These are phyloP conservation scores for Brassica juncea DNA, from an alignment of 345 rosid species.

Conservation along the genomic window DNA sequence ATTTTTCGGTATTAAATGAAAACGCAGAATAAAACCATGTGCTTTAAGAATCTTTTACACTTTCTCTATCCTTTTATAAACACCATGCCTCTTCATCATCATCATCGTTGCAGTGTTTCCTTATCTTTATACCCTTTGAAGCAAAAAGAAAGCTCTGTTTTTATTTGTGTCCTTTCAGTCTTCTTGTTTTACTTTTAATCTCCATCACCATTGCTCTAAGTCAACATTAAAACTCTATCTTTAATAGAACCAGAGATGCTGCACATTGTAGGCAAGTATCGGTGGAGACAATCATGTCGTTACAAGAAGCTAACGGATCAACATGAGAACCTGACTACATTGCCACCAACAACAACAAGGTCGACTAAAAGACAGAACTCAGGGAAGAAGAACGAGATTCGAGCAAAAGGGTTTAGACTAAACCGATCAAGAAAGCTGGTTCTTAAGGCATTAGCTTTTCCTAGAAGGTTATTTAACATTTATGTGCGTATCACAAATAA, in stretches of 20 bases:
- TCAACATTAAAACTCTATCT: not conserved
- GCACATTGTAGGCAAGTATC: constrained; percentile 27
- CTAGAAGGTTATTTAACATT: constrained; percentile 46
- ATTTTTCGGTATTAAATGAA: constrained; percentile 14
- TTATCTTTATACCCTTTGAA: constrained; percentile 18
- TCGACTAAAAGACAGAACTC: constrained; percentile 39
- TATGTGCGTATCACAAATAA: constrained; percentile 45
- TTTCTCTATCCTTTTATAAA: constrained; percentile 19
- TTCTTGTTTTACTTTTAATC: not conserved
- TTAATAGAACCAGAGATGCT: constrained; percentile 12
- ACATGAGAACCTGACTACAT: constrained; percentile 13
- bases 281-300: constrained; percentile 40
- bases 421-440: constrained; percentile 56
- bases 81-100: constrained; percentile 21
- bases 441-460: constrained; percentile 48
- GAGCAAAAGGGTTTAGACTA: constrained; percentile 56
- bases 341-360: constrained; percentile 32
- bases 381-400: constrained; percentile 47
- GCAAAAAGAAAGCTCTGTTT: not conserved
- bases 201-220: not conserved
- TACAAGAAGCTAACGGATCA: constrained; percentile 46
- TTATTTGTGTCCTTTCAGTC: too few species aligned
- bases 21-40: constrained; percentile 36
- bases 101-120: constrained; percentile 6
- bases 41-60: constrained; percentile 37